These are phyloP conservation scores for Moringa oleifera DNA, from an alignment of 345 rosid species.

Conservation along the genomic window DNA sequence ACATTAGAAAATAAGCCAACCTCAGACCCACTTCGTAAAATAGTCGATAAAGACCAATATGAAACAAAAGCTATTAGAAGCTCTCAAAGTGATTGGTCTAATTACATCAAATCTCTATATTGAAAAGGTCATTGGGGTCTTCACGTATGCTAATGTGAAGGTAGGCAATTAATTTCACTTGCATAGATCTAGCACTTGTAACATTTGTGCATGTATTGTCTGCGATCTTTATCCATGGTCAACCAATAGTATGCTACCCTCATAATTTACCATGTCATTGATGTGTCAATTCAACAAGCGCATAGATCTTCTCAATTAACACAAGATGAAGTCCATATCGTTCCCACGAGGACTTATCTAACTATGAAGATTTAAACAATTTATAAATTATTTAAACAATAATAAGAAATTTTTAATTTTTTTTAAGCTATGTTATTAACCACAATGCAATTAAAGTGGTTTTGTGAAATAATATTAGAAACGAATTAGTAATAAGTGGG, in stretches of 20 bases:
- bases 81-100: neutral
- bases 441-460: too few species aligned
- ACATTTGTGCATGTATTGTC: neutral
- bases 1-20: neutral
- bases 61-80: neutral
- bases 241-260: neutral
- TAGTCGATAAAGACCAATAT: too few species aligned
- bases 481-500: too few species aligned
- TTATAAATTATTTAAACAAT: too few species aligned
- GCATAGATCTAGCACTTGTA: neutral
- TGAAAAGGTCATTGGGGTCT: neutral
- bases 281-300: too few species aligned
- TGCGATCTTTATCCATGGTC: neutral
- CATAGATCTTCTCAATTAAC: too few species aligned
- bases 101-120: neutral
- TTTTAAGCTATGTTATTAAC: too few species aligned
- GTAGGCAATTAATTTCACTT: neutral
- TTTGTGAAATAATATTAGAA: too few species aligned
- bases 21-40: neutral
- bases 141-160: neutral
- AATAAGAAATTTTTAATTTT: too few species aligned
- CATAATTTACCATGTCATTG: neutral
- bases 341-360: too few species aligned
- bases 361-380: too few species aligned
- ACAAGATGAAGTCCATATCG: too few species aligned